phyloP scores from a whole-genome alignment of 2,329 filamentous ascomycete genomes.

The Lizonia empirigonia region DNA sequence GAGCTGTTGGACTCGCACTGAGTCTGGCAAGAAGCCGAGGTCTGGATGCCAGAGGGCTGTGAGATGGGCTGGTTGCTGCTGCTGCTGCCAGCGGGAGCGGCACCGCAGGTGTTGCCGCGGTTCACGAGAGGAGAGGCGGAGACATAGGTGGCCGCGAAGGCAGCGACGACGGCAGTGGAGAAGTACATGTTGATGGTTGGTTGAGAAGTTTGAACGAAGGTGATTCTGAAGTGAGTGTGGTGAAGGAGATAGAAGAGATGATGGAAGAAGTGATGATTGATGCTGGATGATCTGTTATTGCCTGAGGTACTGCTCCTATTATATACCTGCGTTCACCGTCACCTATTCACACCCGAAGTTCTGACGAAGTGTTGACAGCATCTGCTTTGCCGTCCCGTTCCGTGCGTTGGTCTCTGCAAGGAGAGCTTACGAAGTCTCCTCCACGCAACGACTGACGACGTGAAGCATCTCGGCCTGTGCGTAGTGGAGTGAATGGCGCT shows the following conservation, averaged over 20 bases:
- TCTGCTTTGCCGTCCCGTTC: not conserved
- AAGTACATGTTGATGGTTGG: conserved; percentile 18
- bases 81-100: conserved; percentile 13
- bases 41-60: conserved; percentile 15
- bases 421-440: not conserved
- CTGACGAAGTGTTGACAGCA: not conserved
- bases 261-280: not conserved
- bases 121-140: conserved; percentile 17
- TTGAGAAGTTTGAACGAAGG: not conserved
- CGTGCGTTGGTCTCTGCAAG: not conserved
- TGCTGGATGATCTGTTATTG: not conserved
- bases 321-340: not conserved
- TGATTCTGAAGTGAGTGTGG: conserved; percentile 3
- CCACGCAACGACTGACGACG: not conserved
- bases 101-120: conserved; percentile 18
- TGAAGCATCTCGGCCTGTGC: not conserved
- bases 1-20: conserved; percentile 16
- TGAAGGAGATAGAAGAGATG: not conserved
- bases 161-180: conserved; percentile 18
- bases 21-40: conserved; percentile 14
- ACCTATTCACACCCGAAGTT: not conserved
- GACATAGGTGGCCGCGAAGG: conserved; percentile 14
- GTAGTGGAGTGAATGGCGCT: not conserved
- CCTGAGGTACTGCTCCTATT: not conserved
- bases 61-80: conserved; percentile 15